These are phyloP conservation scores for Rhynchospora breviuscula DNA, from an alignment of 176 grass and related monocot genomes.

Conservation along the genomic window DNA sequence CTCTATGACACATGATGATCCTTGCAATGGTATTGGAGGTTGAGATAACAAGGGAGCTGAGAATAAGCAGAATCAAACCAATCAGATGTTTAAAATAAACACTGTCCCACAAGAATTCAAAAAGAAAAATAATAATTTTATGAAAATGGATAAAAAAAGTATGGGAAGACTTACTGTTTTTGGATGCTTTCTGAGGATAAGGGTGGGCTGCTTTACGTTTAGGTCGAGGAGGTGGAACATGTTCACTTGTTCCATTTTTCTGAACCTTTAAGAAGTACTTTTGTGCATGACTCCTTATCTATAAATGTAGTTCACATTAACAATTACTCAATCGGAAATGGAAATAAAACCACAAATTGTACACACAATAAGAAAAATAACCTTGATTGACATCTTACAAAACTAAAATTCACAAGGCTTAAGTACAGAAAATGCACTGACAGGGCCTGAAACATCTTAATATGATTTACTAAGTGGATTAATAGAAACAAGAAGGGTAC, in stretches of 20 bases:
- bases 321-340: not conserved
- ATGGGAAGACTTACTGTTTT: slow-evolving; percentile 61
- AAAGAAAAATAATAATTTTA: not conserved
- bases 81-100: not conserved
- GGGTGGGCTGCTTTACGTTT: slow-evolving; percentile 98
- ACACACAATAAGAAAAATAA: not conserved
- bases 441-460: not conserved
- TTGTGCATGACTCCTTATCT: slow-evolving; percentile 98
- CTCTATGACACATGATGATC: slow-evolving; percentile 48
- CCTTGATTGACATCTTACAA: not conserved
- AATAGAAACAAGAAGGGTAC: slow-evolving; percentile 30
- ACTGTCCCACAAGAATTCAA: not conserved
- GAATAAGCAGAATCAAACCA: slow-evolving; percentile 5
- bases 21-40: slow-evolving; percentile 25
- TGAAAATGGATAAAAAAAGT: not conserved
- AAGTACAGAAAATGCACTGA: not conserved
- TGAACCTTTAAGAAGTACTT: slow-evolving; percentile 99
- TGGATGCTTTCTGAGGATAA: slow-evolving; percentile 93
- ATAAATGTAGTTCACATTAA: slow-evolving; percentile 19
- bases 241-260: slow-evolving; percentile 89
- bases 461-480: not conserved
- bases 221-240: slow-evolving; percentile 90
- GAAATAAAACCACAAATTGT: not conserved
- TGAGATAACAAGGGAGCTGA: slow-evolving; percentile 32
- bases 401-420: not conserved